Evolutionary conservation across 163 green algal species (phyloP).

Genomic region (Chloromonas sp.): DNA sequence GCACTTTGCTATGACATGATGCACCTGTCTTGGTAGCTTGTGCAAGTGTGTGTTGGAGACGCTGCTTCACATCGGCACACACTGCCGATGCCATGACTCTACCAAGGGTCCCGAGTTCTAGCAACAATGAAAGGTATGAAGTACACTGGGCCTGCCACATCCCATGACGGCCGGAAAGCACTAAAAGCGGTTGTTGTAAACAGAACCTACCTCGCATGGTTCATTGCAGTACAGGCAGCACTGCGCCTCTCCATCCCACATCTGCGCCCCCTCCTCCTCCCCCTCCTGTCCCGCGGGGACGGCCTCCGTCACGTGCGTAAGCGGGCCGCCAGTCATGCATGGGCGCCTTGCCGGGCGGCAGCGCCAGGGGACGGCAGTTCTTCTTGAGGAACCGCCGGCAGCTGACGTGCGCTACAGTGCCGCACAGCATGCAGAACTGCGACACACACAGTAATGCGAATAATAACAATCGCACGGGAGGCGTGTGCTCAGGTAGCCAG

Average conservation of each 20-base stretch:
- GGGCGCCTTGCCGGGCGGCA: background rate
- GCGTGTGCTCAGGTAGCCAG: background rate
- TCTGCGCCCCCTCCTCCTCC: conserved; percentile 6
- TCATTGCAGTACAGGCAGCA: conserved; percentile 56
- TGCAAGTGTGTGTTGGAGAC: background rate
- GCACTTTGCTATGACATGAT: background rate
- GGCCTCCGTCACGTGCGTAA: conserved; percentile 9
- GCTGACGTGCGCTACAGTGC: conserved; percentile 40
- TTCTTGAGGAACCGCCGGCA: conserved; percentile 38
- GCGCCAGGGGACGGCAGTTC: conserved; percentile 29
- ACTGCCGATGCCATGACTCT: too few relatives aligned
- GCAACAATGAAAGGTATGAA: too few relatives aligned
- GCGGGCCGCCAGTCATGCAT: conserved; percentile 35
- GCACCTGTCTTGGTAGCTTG: background rate
- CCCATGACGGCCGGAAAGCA: background rate
- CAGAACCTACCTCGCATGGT: conserved; percentile 29
- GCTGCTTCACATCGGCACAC: background rate
- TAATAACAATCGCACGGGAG: background rate
- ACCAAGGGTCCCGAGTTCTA: too few relatives aligned
- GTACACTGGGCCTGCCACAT: too few relatives aligned
- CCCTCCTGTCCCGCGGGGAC: background rate
- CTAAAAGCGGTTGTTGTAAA: background rate
- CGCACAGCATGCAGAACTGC: conserved; percentile 49
- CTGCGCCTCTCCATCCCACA: conserved; percentile 13
- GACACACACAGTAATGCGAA: background rate